Base-by-base conservation (phyloP, 768 basidiomycete genomes). In the Tylopilus rubrobrunneus region DNA sequence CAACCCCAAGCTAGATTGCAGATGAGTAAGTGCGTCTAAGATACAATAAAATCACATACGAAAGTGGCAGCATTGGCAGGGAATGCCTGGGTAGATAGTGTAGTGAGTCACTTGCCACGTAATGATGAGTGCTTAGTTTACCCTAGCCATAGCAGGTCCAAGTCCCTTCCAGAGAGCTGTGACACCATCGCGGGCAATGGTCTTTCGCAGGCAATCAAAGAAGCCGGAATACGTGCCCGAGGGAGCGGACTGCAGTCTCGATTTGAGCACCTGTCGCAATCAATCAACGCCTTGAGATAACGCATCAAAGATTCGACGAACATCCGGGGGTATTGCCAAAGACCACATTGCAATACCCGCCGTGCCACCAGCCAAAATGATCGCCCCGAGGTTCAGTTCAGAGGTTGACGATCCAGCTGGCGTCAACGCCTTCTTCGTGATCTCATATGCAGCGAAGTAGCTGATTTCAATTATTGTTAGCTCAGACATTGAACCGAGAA, bases 341-440 rank as follows among this genome's bases (percentile, higher is more conserved):
- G 89, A 78, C 97, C 97, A 99, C 97, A 99, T 98, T 36, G 94
- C 94, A 5, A 98, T 82, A 61, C 97, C 97, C 1, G 97, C 97
- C 39, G 83, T 85, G 49, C 95, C 97, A 59, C 97, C 97, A 48
- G 96, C 93, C 51, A 94, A 55, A 60, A 98, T 88, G 62, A 98
- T 82, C 17, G 89, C 87, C 31, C 89, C 79, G 27, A 99, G 77
- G 62, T 92, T 89, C 53, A 98, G 78, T 46, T 92, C 85, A 36
- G 83, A 78, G 3, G 89, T 79, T n/a, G 86, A 86, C 17, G 89
- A 76, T 31, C 89, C 89, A 39, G 79, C 81, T 7, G 93, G 91
- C 12, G 88, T 92, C 57, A 99, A 73, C 2, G 80, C 73, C 67
- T 88, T 89, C 74, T 99, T 99, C 39, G 90, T 85, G 31, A 93